A percentile compares a stretch with the other conserved stretches of the same genome.
These are phyloP conservation scores for Septoria petroselini DNA, from an alignment of 2,329 filamentous ascomycete genomes.

Conservation along the genomic window DNA sequence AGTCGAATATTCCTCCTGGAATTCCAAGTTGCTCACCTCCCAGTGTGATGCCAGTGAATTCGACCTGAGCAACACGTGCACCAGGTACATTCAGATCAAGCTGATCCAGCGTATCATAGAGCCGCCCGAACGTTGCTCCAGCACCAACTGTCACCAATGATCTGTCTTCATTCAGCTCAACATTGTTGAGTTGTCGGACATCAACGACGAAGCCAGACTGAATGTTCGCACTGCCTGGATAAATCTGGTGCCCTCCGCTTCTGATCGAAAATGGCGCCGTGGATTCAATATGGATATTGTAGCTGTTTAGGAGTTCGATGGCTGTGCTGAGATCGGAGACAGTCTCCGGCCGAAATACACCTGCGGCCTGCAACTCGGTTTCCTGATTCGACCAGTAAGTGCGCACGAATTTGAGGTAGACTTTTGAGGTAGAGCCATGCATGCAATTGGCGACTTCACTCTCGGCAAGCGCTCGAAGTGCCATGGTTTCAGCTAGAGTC, in stretches of 20 bases:
- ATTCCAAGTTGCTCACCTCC: neutral
- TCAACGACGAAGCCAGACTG: neutral
- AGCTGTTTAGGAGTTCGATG: no score
- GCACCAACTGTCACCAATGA: neutral
- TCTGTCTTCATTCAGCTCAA: constrained; percentile 1
- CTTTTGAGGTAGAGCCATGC: no score
- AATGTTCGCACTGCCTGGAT: neutral
- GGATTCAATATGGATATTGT: no score
- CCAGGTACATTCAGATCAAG: neutral
- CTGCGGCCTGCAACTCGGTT: no score
- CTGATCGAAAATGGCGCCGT: constrained; percentile 5
- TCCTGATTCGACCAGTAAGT: no score
- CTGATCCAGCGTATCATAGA: neutral
- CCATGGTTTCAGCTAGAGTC: no score
- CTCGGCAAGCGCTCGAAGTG: no score
- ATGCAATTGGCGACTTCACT: no score
- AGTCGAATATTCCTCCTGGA: neutral
- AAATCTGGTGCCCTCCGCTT: neutral
- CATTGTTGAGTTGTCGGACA: neutral
- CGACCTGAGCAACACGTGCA: neutral
- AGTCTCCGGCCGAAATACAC: no score
- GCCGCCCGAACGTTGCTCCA: neutral
- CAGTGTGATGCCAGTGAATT: neutral
- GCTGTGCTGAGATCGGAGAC: no score
- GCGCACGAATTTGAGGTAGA: no score